Evolutionary conservation across 805 yeast species (phyloP), one percentile per base, ranked within the genome.

Genomic region (Naumovozyma baii): DNA sequence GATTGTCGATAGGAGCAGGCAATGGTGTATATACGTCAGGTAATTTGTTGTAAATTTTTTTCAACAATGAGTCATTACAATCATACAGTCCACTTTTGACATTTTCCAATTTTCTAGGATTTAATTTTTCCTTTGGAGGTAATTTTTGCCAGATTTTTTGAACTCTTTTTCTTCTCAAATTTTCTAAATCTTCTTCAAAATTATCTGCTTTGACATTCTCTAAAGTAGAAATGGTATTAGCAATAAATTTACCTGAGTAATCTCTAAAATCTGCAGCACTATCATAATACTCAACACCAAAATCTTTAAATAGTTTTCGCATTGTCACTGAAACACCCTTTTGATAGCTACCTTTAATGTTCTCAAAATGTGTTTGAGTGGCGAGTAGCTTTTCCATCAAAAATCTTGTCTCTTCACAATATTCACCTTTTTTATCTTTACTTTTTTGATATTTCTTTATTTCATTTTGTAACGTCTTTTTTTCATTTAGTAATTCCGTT

Each of bases 81-180:
- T 52, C 57, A 34, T 47, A 47, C 19, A 54, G 39, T 2, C 53
- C 59, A 38, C 49, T 51, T 38, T 48, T 52, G n/a, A 55, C 39
- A 40, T 50, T 53, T 14, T 46, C 50, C 44, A 49, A 49, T 37
- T 38, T 44, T 25, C 47, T 47, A 8, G 55, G 54, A 38, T 54
- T 46, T 34, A 40, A 43, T 44, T 43, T 52, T 18, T 50, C 51
- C 20, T 47, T 42, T 2, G 43, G 39, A 10, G 51, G 36, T 13
- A 55, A 31, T 35, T 48, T 46, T 2, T 50, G 38, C 61, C 59
- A 55, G 12, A 46, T 46, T 35, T 52, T 46, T 26, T 52, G 51
- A n/a, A 49, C 50, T 19, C 62, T 43, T 31, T 43, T 38, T 22
- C 46, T 38, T 32, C 56, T 48, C 10, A 57, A 30, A 15, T 50